Conservation (phyloP, 441 rosid species). For the Daphne laureola region DNA sequence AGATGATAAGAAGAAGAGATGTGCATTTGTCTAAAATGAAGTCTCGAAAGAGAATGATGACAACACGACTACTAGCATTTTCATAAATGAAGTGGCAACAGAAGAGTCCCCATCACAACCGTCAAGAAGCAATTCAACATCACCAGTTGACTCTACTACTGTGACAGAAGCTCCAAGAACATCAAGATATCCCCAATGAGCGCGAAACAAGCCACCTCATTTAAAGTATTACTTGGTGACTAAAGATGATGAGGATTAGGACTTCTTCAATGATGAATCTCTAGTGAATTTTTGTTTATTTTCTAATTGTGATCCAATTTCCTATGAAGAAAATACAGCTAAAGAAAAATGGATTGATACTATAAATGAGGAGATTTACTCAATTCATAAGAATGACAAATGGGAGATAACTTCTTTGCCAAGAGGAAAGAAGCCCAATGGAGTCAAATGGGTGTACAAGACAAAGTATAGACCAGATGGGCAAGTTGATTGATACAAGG, state of each 20-base stretch:
- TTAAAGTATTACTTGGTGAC: not conserved
- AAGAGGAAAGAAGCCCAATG: not conserved
- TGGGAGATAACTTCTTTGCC: not conserved
- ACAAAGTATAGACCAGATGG: not conserved
- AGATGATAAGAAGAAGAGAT: not conserved
- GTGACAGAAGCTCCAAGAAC: not conserved
- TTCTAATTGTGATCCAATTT: not conserved
- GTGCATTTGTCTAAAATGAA: not conserved
- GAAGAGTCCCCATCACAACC: not conserved
- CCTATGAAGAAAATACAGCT: not conserved
- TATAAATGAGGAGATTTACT: not conserved
- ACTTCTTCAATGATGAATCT: no score
- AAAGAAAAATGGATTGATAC: not conserved
- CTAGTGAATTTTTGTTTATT: no score
- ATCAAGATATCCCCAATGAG: not conserved
- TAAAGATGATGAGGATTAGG: not conserved
- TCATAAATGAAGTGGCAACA: not conserved
- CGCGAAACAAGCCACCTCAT: not conserved
- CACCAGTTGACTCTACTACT: not conserved
- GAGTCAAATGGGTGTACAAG: slow-evolving; percentile 1
- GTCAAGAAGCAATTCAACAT: not conserved
- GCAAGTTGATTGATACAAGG: not conserved
- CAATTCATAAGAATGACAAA: not conserved
- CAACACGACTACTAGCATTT: no score
- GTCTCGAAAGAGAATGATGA: no score